Conservation (phyloP, 2,329 filamentous ascomycete genomes). For the Rachicladosporium sp. region DNA sequence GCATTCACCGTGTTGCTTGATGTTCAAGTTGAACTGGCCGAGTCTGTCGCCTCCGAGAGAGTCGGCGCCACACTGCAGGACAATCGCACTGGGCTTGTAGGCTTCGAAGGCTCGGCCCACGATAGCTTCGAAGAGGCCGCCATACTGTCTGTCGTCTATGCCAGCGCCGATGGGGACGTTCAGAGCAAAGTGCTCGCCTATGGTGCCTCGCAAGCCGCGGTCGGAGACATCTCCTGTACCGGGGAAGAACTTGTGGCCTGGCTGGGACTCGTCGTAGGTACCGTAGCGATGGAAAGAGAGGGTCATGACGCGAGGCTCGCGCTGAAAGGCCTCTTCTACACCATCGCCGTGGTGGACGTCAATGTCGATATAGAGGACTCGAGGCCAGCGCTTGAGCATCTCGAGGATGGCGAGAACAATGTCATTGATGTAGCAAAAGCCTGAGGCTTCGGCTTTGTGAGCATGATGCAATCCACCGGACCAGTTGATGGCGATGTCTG, state of each 20-base stretch:
- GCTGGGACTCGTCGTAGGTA: conserved; percentile 44
- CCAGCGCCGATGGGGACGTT: conserved; percentile 58
- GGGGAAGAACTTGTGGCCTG: conserved; percentile 45
- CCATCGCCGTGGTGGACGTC: conserved; percentile 87
- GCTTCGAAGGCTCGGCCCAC: conserved; percentile 66
- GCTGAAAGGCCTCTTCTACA: conserved; percentile 83
- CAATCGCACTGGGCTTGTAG: conserved; percentile 83
- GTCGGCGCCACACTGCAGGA: conserved; percentile 91
- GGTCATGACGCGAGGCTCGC: conserved; percentile 80
- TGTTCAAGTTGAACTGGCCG: conserved; percentile 92
- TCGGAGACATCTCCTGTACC: conserved; percentile 56
- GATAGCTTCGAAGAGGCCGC: conserved; percentile 69
- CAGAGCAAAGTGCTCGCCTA: conserved; percentile 56
- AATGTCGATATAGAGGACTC: conserved; percentile 90
- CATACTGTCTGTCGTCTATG: conserved; percentile 65
- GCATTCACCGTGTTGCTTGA: conserved; percentile 84
- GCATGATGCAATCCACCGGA: conserved; percentile 93
- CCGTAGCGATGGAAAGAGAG: conserved; percentile 97
- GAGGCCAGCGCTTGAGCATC: conserved; percentile 66
- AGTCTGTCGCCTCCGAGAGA: conserved; percentile 86
- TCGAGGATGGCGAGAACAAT: conserved; percentile 90
- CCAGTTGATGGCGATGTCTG: conserved; percentile 96
- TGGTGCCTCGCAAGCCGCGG: conserved; percentile 61
- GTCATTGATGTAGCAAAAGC: conserved; percentile 98
- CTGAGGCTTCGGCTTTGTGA: conserved; percentile 83